These are phyloP conservation scores for Tremellales sp. DNA, from an alignment of 1,284 basidiomycete species.

Conservation along the genomic window DNA sequence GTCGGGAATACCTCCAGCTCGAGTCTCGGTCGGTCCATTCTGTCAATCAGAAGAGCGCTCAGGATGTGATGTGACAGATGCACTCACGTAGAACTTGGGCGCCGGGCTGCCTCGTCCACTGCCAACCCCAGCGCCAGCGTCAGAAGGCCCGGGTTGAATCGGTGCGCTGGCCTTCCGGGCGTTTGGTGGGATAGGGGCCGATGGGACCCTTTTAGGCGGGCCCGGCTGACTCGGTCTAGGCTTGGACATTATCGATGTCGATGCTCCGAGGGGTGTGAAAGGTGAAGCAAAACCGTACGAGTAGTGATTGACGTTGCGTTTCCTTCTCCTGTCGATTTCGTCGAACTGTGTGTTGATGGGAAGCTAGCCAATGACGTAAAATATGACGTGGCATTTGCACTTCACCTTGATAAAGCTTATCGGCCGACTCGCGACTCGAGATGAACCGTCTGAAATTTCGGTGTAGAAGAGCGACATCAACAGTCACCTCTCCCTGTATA, in stretches of 20 bases:
- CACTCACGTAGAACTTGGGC: slow-evolving; percentile 28
- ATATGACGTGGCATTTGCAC: too few relatives aligned
- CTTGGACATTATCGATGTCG: slow-evolving; percentile 9
- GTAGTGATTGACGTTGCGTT: too few relatives aligned
- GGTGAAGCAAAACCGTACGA: too few relatives aligned
- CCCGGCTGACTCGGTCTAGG: slow-evolving; percentile 5
- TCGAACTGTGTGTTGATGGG: too few relatives aligned
- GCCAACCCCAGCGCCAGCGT: slow-evolving; percentile 3
- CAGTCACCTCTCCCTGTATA: too few relatives aligned
- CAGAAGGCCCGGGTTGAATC: slow-evolving; percentile 1
- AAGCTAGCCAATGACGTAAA: too few relatives aligned
- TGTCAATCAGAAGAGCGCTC: slow-evolving; percentile 6
- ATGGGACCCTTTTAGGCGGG: slow-evolving; percentile 3
- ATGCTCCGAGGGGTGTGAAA: too few relatives aligned
- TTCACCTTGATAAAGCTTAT: too few relatives aligned
- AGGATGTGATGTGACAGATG: not conserved
- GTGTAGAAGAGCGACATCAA: too few relatives aligned
- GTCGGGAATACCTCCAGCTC: slow-evolving; percentile 7
- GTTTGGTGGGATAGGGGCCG: slow-evolving; percentile 8
- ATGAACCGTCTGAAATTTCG: too few relatives aligned
- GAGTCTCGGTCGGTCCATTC: slow-evolving; percentile 29
- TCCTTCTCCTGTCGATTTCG: too few relatives aligned
- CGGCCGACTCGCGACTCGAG: too few relatives aligned
- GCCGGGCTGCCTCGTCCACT: not conserved
- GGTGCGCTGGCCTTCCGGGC: slow-evolving; percentile 5